These are phyloP conservation scores for Paramecium sexaurelia DNA, from an alignment of 73 alveolate species.

Conservation along the genomic window DNA sequence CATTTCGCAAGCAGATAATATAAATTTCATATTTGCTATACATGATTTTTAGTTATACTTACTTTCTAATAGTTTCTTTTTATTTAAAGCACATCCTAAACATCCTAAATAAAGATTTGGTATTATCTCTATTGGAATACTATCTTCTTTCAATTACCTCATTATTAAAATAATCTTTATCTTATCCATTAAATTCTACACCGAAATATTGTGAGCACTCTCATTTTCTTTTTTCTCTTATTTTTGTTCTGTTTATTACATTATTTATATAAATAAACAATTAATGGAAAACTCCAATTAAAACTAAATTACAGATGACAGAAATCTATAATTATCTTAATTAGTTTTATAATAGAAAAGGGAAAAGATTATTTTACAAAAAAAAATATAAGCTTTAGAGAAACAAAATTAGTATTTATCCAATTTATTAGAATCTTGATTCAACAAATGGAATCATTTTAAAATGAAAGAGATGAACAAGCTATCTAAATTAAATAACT, in stretches of 20 bases:
- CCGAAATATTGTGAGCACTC: not conserved
- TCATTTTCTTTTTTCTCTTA: conserved; percentile 3
- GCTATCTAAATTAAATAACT: not conserved
- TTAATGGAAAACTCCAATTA: not conserved
- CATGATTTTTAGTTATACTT: not conserved
- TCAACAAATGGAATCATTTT: not conserved
- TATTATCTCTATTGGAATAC: conserved; percentile 18
- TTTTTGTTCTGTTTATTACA: not conserved
- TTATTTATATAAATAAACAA: not conserved
- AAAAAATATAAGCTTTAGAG: not conserved
- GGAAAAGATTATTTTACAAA: not conserved
- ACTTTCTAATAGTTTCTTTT: conserved; percentile 20
- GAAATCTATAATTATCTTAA: not conserved
- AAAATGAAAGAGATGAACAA: not conserved
- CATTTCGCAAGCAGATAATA: conserved; percentile 30
- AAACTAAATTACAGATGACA: not conserved
- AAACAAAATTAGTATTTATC: not conserved
- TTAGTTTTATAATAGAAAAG: not conserved
- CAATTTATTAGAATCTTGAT: not conserved
- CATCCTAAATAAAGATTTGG: conserved; percentile 19
- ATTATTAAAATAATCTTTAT: not conserved
- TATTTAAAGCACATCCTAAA: conserved; percentile 48
- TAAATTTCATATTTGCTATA: not conserved
- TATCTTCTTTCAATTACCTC: not conserved
- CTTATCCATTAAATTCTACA: conserved; percentile 19